Base-by-base conservation (phyloP, 176 grass and related monocot species). In the Rhipidocladum racemiflorum region DNA sequence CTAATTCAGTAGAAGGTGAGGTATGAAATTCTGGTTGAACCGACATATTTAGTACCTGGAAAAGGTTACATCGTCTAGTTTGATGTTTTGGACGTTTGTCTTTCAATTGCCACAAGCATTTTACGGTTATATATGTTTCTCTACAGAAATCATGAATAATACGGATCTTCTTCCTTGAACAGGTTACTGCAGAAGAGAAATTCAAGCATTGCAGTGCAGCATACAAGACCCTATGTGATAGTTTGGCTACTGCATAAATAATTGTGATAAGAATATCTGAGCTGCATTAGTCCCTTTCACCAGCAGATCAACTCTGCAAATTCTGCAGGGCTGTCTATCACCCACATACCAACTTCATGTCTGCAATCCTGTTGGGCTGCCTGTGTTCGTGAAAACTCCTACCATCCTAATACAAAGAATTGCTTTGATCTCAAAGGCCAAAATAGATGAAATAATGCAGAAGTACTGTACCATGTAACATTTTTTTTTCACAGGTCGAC, bases 121-220 rank as follows among this genome's bases (percentile, higher is more conserved):
- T 70, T 43, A 75, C 36, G 78, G 45, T 70, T 62, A 28, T n/a
- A 76, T 15, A 62, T 48, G 54, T 54, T 76, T 46, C 21, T 78
- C 25, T 54, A 60, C 12, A 20, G 55, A 75, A 39, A 28, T 87
- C 69, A 29, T 51, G 28, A 63, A 56, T 68, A 70, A 62, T 73
- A 13, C 27, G 17, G 6, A 73, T 55, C 39, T 74, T 80, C 34
- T 82, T 65, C 51, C 39, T 64, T 83, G 77, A 45, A 70, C 87
- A 98, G 95, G 81, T 73, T 70, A 88, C 72, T 67, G 95, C 95
- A 48, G 92, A 91, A 72, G 95, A 98, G 85, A 98, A 87, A 90
- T 98, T 98, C 82, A 98, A 98, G 82, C 74, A 89, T 70, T 98
- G 95, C 79, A 83, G 92, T 72, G 79, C 95, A 78, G 95, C 95